Conservation (phyloP, 495 filamentous ascomycete species). For the Penicillium parvum region DNA sequence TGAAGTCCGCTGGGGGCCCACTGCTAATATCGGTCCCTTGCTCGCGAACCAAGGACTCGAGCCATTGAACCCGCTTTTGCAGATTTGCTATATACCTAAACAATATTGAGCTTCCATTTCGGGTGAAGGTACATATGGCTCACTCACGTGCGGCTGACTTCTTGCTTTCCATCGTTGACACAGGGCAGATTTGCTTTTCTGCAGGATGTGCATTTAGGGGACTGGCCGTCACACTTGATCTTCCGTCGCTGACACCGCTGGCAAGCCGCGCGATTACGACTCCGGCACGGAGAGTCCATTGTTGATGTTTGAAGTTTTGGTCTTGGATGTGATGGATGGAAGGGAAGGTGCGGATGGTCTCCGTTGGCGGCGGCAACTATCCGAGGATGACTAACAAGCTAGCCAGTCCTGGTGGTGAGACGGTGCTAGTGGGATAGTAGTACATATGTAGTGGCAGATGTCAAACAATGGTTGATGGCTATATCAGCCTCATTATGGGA, state of each 20-base stretch:
- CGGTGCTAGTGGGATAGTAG: too few species aligned
- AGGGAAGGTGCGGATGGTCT: not conserved
- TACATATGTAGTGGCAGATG: too few species aligned
- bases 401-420: too few species aligned
- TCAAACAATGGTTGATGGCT: too few species aligned
- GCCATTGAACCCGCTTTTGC: slow-evolving; percentile 38
- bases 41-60: slow-evolving; percentile 37
- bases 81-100: slow-evolving; percentile 37
- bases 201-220: slow-evolving; percentile 33
- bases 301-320: too few species aligned
- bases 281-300: slow-evolving; percentile 30
- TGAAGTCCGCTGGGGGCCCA: slow-evolving; percentile 11
- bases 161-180: slow-evolving; percentile 40
- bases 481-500: too few species aligned
- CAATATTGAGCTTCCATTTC: too few species aligned
- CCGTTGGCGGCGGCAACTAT: not conserved
- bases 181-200: slow-evolving; percentile 36
- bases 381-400: slow-evolving; percentile 1
- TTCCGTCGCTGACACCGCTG: slow-evolving; percentile 28
- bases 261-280: slow-evolving; percentile 39
- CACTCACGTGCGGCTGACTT: slow-evolving; percentile 35
- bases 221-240: slow-evolving; percentile 21
- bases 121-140: too few species aligned
- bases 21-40: slow-evolving; percentile 26
- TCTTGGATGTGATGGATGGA: not conserved